Percentiles rank a stretch among this genome's conserved stretches.
phyloP scores from a whole-genome alignment of 2,329 filamentous ascomycete genomes.

The Paecilomyces fulvus region DNA sequence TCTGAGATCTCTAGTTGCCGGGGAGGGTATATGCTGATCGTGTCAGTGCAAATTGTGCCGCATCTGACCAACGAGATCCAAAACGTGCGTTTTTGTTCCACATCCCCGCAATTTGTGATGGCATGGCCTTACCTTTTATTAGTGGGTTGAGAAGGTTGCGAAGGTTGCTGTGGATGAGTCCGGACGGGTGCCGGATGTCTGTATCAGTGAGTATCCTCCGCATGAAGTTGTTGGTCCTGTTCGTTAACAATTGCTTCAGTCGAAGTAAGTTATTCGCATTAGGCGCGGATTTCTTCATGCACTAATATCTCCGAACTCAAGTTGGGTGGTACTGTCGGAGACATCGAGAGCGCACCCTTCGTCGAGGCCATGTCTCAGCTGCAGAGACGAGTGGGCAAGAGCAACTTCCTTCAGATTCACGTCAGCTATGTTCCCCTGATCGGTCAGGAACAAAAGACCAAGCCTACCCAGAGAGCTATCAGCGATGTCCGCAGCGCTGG shows the following conservation, averaged over 20 bases:
- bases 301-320: constrained; percentile 25
- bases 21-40: neutral
- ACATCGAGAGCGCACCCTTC: constrained; percentile 79
- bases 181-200: constrained; percentile 76
- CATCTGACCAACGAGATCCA: constrained; percentile 62
- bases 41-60: constrained; percentile 71
- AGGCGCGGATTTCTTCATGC: constrained; percentile 43
- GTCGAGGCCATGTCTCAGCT: constrained; percentile 77
- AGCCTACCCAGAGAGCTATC: constrained; percentile 89
- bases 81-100: neutral
- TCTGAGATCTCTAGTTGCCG: neutral
- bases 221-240: neutral
- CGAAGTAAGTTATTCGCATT: constrained; percentile 36
- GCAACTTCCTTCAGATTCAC: constrained; percentile 79
- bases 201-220: constrained; percentile 58
- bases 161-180: constrained; percentile 80
- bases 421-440: constrained; percentile 80
- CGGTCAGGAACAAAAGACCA: constrained; percentile 78
- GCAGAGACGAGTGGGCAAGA: constrained; percentile 58
- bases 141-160: constrained; percentile 73
- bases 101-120: constrained; percentile 65
- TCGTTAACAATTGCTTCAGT: constrained; percentile 6
- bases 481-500: constrained; percentile 58
- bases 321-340: constrained; percentile 46
- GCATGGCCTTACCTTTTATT: neutral